phyloP scores from a whole-genome alignment of 1,284 basidiomycete species.

The Ustilago nuda region DNA sequence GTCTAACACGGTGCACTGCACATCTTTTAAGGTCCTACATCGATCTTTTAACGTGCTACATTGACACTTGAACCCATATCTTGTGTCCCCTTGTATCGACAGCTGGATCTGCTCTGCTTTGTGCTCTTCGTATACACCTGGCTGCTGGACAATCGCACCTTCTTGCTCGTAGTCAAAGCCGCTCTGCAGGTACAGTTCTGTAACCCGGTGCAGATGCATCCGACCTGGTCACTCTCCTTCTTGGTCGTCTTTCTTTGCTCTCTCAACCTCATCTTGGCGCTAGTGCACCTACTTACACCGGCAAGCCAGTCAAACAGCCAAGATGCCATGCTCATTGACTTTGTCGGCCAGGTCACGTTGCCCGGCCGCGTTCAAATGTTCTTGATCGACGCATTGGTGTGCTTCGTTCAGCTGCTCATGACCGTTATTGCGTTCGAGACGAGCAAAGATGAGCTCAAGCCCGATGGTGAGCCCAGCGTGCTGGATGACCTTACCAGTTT shows the following conservation, averaged over 20 bases:
- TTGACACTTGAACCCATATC: background rate
- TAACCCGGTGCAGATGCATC: slow-evolving; percentile 44
- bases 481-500: slow-evolving; percentile 31
- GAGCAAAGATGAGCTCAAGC: slow-evolving; percentile 33
- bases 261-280: slow-evolving; percentile 40
- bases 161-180: slow-evolving; percentile 43
- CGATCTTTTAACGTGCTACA: background rate
- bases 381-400: slow-evolving; percentile 32
- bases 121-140: slow-evolving; percentile 57
- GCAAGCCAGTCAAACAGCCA: slow-evolving; percentile 13
- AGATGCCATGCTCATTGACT: slow-evolving; percentile 56
- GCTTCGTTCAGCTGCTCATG: slow-evolving; percentile 41
- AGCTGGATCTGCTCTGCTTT: slow-evolving; percentile 56
- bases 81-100: background rate
- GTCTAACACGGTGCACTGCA: background rate
- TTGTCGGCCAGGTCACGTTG: slow-evolving; percentile 48
- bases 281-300: slow-evolving; percentile 28
- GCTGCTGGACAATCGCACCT: slow-evolving; percentile 52
- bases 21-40: too few relatives aligned
- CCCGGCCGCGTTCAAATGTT: slow-evolving; percentile 48
- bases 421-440: slow-evolving; percentile 46
- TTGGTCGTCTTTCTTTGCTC: slow-evolving; percentile 40
- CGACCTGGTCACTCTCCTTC: slow-evolving; percentile 43
- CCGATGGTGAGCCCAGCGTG: slow-evolving; percentile 33
- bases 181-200: slow-evolving; percentile 51